Evolutionary conservation across 805 yeast genomes (phyloP).

Genomic region (Candida pini): DNA sequence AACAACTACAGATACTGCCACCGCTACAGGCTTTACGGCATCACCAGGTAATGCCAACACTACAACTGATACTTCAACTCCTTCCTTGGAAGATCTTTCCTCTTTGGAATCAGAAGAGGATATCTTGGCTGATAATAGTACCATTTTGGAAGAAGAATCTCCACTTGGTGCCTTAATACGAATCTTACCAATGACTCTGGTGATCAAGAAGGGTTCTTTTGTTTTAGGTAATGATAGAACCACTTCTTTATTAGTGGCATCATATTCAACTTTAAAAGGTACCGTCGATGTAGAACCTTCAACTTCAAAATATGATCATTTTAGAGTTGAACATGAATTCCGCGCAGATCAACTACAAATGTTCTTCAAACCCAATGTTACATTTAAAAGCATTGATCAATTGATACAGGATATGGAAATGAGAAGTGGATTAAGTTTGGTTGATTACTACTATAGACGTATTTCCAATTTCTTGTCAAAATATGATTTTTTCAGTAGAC

Average conservation of each 20-base stretch:
- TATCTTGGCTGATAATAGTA: slow-evolving; percentile 5
- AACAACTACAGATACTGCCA: slow-evolving; percentile 2
- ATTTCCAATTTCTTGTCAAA: background rate
- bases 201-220: slow-evolving; percentile 60
- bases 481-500: background rate
- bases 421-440: background rate
- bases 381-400: slow-evolving; percentile 37
- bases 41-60: too few relatives aligned
- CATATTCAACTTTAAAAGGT: slow-evolving; percentile 52
- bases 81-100: too few relatives aligned
- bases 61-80: too few relatives aligned
- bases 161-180: slow-evolving; percentile 19
- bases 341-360: slow-evolving; percentile 49
- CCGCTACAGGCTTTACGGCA: too few relatives aligned
- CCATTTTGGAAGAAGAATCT: slow-evolving; percentile 1
- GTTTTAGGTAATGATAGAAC: slow-evolving; percentile 79
- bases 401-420: slow-evolving; percentile 6
- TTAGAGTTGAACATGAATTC: slow-evolving; percentile 40
- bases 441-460: slow-evolving; percentile 1
- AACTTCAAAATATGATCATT: slow-evolving; percentile 47
- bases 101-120: slow-evolving; percentile 2
- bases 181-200: slow-evolving; percentile 58
- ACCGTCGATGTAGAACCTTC: slow-evolving; percentile 49
- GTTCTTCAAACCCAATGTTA: slow-evolving; percentile 64
- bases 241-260: slow-evolving; percentile 61